These are phyloP conservation scores for Ophiostoma triangulosporum DNA, from an alignment of 2,329 filamentous ascomycete species.

Conservation along the genomic window DNA sequence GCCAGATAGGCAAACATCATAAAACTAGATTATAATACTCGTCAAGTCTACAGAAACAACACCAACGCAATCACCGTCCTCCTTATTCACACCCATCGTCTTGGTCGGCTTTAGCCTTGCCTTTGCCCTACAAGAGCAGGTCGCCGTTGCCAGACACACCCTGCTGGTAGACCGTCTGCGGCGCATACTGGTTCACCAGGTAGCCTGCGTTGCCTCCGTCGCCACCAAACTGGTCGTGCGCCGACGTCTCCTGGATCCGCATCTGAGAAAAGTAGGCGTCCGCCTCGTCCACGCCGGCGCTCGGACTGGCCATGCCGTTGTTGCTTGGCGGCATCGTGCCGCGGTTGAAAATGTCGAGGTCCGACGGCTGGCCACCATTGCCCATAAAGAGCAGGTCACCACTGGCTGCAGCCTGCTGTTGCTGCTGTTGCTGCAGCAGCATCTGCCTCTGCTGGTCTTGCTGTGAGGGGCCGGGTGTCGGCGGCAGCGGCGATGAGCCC, in stretches of 20 bases:
- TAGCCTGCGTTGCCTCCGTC: slow-evolving; percentile 41
- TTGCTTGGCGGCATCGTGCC: slow-evolving; percentile 12
- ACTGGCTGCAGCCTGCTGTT: not conserved
- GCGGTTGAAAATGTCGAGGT: slow-evolving; percentile 32
- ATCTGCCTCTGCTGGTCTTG: slow-evolving; percentile 10
- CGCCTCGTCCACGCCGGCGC: slow-evolving; percentile 70
- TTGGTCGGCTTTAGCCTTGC: too few relatives aligned
- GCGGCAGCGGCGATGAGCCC: slow-evolving; percentile 2
- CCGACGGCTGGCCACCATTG: slow-evolving; percentile 36
- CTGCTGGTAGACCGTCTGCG: slow-evolving; percentile 60
- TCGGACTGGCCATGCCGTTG: slow-evolving; percentile 38
- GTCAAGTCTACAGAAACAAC: too few relatives aligned
- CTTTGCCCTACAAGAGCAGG: slow-evolving; percentile 45
- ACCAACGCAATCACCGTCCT: too few relatives aligned
- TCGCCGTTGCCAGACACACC: slow-evolving; percentile 56
- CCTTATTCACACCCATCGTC: too few relatives aligned
- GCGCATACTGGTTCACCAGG: slow-evolving; percentile 72
- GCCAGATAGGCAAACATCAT: too few relatives aligned
- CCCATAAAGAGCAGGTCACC: slow-evolving; percentile 25
- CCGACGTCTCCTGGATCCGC: slow-evolving; percentile 40
- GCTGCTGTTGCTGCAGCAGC: slow-evolving; percentile 8
- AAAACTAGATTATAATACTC: too few relatives aligned
- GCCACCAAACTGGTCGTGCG: slow-evolving; percentile 47
- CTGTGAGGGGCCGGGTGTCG: slow-evolving; percentile 17
- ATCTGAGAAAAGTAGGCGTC: slow-evolving; percentile 82